Base-by-base conservation (phyloP, 176 grass and related monocot species). In the Rhynchospora breviuscula region DNA sequence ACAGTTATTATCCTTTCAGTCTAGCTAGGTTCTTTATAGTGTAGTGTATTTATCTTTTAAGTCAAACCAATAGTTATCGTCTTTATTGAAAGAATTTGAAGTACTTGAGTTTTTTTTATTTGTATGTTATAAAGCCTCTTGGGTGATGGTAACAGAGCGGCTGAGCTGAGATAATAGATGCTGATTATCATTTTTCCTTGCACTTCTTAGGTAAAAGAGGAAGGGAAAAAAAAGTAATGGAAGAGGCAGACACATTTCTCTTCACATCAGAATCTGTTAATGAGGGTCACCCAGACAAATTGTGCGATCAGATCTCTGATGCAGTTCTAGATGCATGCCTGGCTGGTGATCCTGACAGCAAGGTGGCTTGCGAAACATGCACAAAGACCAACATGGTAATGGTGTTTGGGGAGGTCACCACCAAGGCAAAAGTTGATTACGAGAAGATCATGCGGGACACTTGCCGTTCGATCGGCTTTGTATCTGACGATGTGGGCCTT, bases 371-470 rank as follows among this genome's bases (percentile, higher is more conserved):
- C 19, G 77, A 80, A 26, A 80, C 54, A 1, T 80, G 77, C 77
- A 80, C 77, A 46, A 80, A 80, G 88, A 97, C 93, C 40, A 97
- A 97, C 91, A 93, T 97, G 93, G 93, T 95, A 5, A 95, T 95
- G 93, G 90, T 95, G 40, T 95, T 95, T 15, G 93, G 93, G 4
- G 93, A 97, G 89, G 90, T 96, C 76, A 96, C 77, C 77, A n/a
- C 77, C 77, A 80, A 45, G 31, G 77, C 77, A 8, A 31, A 80
- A 48, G 77, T 80, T 0, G 77, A 80, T 14, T 80, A 60, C 18
- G 54, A 80, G 77, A 80, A 80, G 77, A 80, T 80, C 3, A 54
- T 80, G 29, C 77, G 54, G 2, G 57, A 80, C 53, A 80, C 54
- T 3, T 80, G 77, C 77, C 77, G 54, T 61, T 80, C 53, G 5